Evolutionary conservation across 176 grass and related monocot genomes (phyloP).

Genomic region (Zoysia japonica): DNA sequence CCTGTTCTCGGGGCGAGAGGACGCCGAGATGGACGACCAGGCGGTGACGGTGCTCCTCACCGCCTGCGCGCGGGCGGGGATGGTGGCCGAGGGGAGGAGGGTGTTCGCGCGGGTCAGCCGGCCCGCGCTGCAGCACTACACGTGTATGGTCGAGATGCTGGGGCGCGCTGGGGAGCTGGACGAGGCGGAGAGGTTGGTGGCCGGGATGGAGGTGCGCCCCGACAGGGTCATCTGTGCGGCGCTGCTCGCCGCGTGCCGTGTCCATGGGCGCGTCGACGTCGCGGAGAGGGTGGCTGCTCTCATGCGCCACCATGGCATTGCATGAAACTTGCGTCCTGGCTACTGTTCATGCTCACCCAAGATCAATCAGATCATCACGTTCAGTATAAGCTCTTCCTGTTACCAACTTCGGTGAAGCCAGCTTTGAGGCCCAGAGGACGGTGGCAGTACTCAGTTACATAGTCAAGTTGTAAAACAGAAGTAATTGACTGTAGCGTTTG

Average conservation of each 20-base stretch:
- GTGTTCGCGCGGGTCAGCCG: slow-evolving; percentile 47
- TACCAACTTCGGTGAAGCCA: neutral
- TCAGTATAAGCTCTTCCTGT: neutral
- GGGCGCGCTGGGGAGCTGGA: slow-evolving; percentile 50
- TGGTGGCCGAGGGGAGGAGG: slow-evolving; percentile 39
- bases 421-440: neutral
- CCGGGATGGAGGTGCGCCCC: slow-evolving; percentile 42
- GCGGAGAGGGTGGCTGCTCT: slow-evolving; percentile 47
- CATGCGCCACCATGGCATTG: slow-evolving; percentile 26
- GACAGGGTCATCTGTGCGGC: slow-evolving; percentile 56
- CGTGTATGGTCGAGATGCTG: slow-evolving; percentile 73
- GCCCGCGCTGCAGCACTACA: slow-evolving; percentile 62
- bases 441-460: neutral
- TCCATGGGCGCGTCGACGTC: slow-evolving; percentile 55
- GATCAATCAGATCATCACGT: neutral
- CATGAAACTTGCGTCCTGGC: neutral
- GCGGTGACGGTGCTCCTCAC: slow-evolving; percentile 53
- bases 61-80: slow-evolving; percentile 52
- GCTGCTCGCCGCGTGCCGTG: slow-evolving; percentile 42
- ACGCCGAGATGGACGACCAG: slow-evolving; percentile 29
- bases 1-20: slow-evolving; percentile 20
- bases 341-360: neutral
- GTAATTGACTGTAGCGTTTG: neutral
- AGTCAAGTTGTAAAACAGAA: neutral
- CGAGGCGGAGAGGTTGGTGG: slow-evolving; percentile 61